Evolutionary conservation across 2,329 filamentous ascomycete species (phyloP).

Genomic region (Fusarium circinatum): DNA sequence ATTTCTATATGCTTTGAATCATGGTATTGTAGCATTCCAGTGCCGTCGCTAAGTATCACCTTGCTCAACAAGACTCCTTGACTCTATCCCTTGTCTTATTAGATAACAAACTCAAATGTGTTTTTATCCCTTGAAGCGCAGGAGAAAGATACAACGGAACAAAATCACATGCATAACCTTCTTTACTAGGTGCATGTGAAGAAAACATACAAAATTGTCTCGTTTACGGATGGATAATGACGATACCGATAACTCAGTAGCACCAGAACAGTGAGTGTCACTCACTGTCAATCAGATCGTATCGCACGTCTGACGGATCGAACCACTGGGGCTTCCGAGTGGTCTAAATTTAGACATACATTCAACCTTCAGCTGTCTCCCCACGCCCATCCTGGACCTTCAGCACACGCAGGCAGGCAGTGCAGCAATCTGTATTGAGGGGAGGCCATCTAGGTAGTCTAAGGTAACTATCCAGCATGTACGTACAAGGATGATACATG

Average conservation of each 20-base stretch:
- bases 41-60: not conserved
- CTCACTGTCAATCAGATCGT: conserved; percentile 7
- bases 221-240: not conserved
- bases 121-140: not conserved
- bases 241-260: not conserved
- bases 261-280: not conserved
- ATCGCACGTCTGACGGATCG: conserved; percentile 5
- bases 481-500: not conserved
- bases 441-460: not conserved
- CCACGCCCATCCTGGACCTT: conserved; percentile 12
- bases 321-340: conserved; percentile 2
- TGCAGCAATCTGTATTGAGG: not conserved
- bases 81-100: not conserved
- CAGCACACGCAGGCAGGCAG: conserved; percentile 15
- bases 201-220: not conserved
- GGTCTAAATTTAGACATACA: conserved; percentile 32
- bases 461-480: not conserved
- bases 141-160: not conserved
- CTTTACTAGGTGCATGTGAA: not conserved
- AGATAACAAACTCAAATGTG: not conserved
- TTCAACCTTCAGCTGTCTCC: conserved; percentile 20
- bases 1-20: not conserved
- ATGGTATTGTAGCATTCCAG: conserved; percentile 3
- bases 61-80: not conserved
- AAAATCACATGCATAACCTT: not conserved